A percentile compares a stretch with the other conserved stretches of the same genome.
Evolutionary conservation across 2,329 filamentous ascomycete genomes (phyloP).

Genomic region (Monosporascus sp.): DNA sequence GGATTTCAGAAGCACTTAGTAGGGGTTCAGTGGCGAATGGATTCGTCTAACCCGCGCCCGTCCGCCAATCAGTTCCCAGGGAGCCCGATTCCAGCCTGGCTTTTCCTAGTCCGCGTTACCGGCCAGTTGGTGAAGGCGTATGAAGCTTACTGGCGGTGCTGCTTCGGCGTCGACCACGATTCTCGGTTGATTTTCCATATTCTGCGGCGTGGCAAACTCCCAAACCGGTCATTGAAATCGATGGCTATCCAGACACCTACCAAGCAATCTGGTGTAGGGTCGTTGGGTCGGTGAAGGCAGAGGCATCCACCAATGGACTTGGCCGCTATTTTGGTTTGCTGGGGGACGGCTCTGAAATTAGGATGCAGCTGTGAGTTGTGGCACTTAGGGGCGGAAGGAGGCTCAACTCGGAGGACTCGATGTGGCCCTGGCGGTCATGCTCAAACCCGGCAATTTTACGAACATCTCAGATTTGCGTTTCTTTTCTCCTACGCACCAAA

Average conservation of each 20-base stretch:
- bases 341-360: not conserved
- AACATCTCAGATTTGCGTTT: not conserved
- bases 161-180: not conserved
- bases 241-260: not conserved
- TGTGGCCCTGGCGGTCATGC: not conserved
- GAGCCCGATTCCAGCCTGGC: not conserved
- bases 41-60: not conserved
- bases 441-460: not conserved
- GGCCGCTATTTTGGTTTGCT: not conserved
- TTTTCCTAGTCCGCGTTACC: not conserved
- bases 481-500: not conserved
- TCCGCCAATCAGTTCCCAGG: not conserved
- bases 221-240: not conserved
- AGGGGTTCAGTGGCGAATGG: no score
- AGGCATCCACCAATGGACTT: not conserved
- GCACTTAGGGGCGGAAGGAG: not conserved
- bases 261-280: not conserved
- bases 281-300: not conserved
- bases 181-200: not conserved
- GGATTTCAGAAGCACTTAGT: not conserved
- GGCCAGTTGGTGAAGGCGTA: not conserved
- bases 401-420: not conserved
- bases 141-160: not conserved
- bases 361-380: no score
- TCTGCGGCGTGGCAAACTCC: not conserved